phyloP scores from a whole-genome alignment of 2,329 filamentous ascomycete genomes.

The Byssoonygena ceratinophila region DNA sequence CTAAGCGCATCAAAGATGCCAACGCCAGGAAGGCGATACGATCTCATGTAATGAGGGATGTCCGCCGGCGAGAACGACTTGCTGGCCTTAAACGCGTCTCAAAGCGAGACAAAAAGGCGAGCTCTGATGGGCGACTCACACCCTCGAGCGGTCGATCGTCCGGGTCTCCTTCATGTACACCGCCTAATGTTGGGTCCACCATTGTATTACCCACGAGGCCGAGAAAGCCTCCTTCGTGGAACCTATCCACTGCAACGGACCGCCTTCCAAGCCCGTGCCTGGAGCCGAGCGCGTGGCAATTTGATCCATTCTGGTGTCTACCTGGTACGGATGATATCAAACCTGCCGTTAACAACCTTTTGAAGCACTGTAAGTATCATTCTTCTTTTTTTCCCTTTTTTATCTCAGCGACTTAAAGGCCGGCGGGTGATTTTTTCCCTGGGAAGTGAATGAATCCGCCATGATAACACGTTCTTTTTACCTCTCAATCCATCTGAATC shows the following conservation, averaged over 20 bases:
- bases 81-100: constrained; percentile 31
- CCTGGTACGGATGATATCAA: constrained; percentile 5
- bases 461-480: not conserved
- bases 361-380: constrained; percentile 10
- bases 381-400: not conserved
- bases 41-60: constrained; percentile 37
- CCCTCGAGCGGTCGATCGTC: not conserved
- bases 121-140: not conserved
- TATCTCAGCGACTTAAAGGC: too few relatives aligned
- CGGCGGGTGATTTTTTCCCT: too few relatives aligned
- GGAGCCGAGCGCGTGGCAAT: not conserved
- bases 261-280: not conserved
- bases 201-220: not conserved
- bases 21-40: constrained; percentile 33
- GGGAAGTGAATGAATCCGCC: not conserved
- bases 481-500: too few relatives aligned
- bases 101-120: constrained; percentile 20
- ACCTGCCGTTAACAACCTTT: not conserved
- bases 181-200: not conserved
- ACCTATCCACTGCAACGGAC: not conserved
- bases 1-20: constrained; percentile 31
- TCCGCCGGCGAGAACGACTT: constrained; percentile 32
- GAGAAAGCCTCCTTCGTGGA: constrained; percentile 10
- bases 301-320: constrained; percentile 11
- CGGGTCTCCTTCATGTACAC: not conserved